Base-by-base conservation (phyloP, 2,329 filamentous ascomycete genomes). In the Aspergillus jensenii region DNA sequence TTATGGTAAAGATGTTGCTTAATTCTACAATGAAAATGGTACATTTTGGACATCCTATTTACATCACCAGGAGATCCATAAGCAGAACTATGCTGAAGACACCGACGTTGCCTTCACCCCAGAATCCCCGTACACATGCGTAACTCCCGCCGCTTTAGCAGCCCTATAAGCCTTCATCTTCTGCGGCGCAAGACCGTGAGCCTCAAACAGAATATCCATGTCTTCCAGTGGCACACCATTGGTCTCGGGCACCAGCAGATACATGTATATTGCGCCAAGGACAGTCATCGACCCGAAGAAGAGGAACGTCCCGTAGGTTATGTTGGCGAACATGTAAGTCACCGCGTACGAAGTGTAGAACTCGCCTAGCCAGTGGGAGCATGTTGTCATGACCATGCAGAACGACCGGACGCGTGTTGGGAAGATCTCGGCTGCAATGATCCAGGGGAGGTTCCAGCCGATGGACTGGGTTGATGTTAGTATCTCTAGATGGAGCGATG, bases 221-320 rank as follows among this genome's bases (percentile, higher is more conserved):
- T 14, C 33, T 37, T 52, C 39, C 43, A 54, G n/a, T 2, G 51
- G 33, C 8, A 44, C 25, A 7, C 51, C 51, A 4, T 44, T 45
- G 5, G 51, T 54, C 15, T 54, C 51, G 2, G 51, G 51, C 2
- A 54, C 21, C 4, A 47, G 19, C 3, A 47, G n/a, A 5, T 9
- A 47, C 6, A 47, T 27, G n/a, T n/a, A 47, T 2, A 23, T 9
- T 9, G n/a, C n/a, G 6, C 14, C 14, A 6, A 47, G 27, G 6
- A 47, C 78, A 0, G 71, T 80, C 9, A 71, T 81, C 44, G 74
- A 78, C 60, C 71, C 72, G 51, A 80, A 80, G 68, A 80, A 78
- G 53, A 76, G 69, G 0, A 67, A 69, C 35, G 54, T 19, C 15
- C 45, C 45, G 45, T 47, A 47, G 11, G 12, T n/a, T 6, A 47